These are phyloP conservation scores for Salisapilia sapeloensis DNA, from an alignment of 352 stramenopile species.

Conservation along the genomic window DNA sequence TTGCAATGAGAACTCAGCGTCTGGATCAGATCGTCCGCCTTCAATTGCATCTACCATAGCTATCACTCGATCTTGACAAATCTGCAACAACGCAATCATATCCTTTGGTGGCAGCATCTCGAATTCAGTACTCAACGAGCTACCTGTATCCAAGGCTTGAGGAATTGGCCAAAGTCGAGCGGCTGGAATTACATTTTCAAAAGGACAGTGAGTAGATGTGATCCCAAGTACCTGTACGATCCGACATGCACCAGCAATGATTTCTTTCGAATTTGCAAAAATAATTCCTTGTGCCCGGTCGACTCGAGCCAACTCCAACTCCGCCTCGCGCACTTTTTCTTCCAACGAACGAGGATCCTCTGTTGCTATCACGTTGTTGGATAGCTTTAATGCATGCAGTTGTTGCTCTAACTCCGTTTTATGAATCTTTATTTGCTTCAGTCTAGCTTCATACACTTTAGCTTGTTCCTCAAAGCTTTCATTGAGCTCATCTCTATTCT, in stretches of 20 bases:
- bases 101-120: constrained; percentile 41
- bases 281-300: constrained; percentile 49
- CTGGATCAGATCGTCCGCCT: constrained; percentile 35
- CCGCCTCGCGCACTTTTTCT: constrained; percentile 44
- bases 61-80: constrained; percentile 51
- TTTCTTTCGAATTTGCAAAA: constrained; percentile 59
- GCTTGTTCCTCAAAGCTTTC: constrained; percentile 67
- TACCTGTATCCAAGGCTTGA: constrained; percentile 24
- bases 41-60: constrained; percentile 64
- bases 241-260: constrained; percentile 39
- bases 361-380: constrained; percentile 20
- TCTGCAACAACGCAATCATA: constrained; percentile 42
- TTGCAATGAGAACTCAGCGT: constrained; percentile 31
- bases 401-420: constrained; percentile 56
- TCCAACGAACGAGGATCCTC: constrained; percentile 56
- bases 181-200: constrained; percentile 40
- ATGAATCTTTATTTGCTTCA: constrained; percentile 71
- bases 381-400: constrained; percentile 37
- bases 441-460: constrained; percentile 53
- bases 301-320: constrained; percentile 42
- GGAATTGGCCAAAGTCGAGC: constrained; percentile 40
- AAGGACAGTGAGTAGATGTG: constrained; percentile 37
- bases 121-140: constrained; percentile 38
- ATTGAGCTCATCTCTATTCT: constrained; percentile 59
- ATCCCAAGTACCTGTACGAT: constrained; percentile 63